phyloP scores from a whole-genome alignment of 768 basidiomycete species.

The Auricularia cornea region DNA sequence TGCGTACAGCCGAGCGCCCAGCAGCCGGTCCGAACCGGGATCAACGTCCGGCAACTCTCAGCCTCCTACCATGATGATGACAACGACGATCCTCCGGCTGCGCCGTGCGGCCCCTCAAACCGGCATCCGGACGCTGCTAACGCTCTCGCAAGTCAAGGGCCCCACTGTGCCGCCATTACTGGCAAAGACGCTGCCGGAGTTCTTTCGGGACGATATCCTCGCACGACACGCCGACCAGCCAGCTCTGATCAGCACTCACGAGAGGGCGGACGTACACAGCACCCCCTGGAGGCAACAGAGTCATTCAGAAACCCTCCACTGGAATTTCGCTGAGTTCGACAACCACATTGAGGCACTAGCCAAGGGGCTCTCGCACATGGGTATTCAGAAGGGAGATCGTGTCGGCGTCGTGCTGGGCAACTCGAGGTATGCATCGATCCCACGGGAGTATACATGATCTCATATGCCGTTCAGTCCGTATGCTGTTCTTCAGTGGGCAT shows the following conservation, averaged over 20 bases:
- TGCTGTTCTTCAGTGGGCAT: constrained; percentile 78
- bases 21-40: background rate
- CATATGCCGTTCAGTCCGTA: constrained; percentile 45
- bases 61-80: no score
- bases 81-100: no score
- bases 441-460: background rate
- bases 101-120: background rate
- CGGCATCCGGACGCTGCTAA: constrained; percentile 16
- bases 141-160: constrained; percentile 50
- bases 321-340: constrained; percentile 69
- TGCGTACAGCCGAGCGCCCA: background rate
- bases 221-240: constrained; percentile 39
- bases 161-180: constrained; percentile 48
- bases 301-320: constrained; percentile 46
- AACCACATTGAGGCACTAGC: constrained; percentile 58
- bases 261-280: constrained; percentile 48
- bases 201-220: constrained; percentile 52
- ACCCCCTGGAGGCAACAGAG: constrained; percentile 51
- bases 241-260: constrained; percentile 58
- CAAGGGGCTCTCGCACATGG: constrained; percentile 58
- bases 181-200: constrained; percentile 48
- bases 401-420: constrained; percentile 82
- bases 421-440: constrained; percentile 46
- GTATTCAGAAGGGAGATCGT: constrained; percentile 66
- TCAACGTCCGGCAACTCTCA: background rate